Evolutionary conservation across 2,329 filamentous ascomycete species (phyloP), one percentile per base, ranked within the genome.

Genomic region (Corinectria fuckeliana): DNA sequence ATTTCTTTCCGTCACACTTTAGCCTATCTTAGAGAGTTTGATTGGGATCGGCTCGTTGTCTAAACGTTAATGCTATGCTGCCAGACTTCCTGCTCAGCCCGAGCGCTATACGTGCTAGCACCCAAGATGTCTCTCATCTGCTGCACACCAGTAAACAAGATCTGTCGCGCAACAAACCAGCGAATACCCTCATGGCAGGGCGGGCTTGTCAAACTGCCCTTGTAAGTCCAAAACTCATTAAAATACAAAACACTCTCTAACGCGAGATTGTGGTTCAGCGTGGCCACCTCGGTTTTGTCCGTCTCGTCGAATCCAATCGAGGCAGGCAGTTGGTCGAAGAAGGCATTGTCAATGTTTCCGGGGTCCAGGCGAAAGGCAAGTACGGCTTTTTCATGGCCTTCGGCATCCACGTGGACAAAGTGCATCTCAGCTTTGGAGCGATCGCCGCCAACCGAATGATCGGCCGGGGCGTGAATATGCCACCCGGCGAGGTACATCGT

Each of bases 181-280:
- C 64, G 56, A 3, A 67, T 67, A 0, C 64, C 64, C 20, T 67
- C 64, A 0, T 47, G 49, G 5, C 64, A 67, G 2, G 64, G 64
- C 0, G 64, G 64, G 14, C 64, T 67, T 3, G 64, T 67, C 62
- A 67, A 47, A 10, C 64, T 67, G 0, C 64, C 64, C 38, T 67
- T 48, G 20, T 67, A 67, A 2, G 64, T 65, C 64, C 64, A 67
- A 2, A 67, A 67, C 34, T 67, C 64, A 4, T 67, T 63, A 49
- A 67, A 67, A 2, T 48, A 50, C 10, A 58, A 20, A 0, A 63
- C 64, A 11, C 62, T 63, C n/a, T 61, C 56, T 1, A 67, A n/a
- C 4, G 62, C 48, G 1, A 63, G n/a, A 0, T 7, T 48, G 2
- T 63, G 64, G 2, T 67, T 58, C 0, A 67, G 23, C 0, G 53